These are phyloP conservation scores for Nakaseomyces nivariensis DNA, from an alignment of 1,139 yeast species.

Conservation along the genomic window DNA sequence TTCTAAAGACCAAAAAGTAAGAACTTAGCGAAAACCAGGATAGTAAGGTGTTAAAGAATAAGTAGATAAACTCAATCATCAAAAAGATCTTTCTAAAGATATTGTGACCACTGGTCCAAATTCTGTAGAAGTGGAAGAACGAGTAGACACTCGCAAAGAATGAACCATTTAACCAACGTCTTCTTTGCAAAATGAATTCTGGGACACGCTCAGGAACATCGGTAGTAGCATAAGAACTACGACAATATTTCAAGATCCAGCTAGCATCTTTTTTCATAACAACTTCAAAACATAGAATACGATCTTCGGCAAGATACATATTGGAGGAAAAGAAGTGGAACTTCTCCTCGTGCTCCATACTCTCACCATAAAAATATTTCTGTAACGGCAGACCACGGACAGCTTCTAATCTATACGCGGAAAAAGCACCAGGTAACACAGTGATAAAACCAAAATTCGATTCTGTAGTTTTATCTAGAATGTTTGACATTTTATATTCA, in stretches of 20 bases:
- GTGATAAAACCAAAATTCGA: constrained; percentile 81
- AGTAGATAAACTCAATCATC: constrained; percentile 70
- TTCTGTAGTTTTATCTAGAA: constrained; percentile 84
- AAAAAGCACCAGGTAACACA: constrained; percentile 88
- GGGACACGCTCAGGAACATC: constrained; percentile 87
- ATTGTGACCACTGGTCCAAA: constrained; percentile 76
- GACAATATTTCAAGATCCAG: constrained; percentile 84
- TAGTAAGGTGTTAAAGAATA: constrained; percentile 53
- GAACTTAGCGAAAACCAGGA: constrained; percentile 81
- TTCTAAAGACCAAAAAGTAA: constrained; percentile 70
- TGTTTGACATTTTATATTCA: constrained; percentile 87
- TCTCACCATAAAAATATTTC: constrained; percentile 90
- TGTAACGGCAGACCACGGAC: constrained; percentile 75
- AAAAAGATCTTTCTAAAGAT: constrained; percentile 58
- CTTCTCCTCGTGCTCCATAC: constrained; percentile 42
- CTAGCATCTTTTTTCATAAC: constrained; percentile 68
- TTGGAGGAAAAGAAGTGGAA: constrained; percentile 77
- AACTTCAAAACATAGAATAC: constrained; percentile 87
- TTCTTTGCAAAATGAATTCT: constrained; percentile 81
- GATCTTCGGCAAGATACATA: constrained; percentile 93
- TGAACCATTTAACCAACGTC: constrained; percentile 95
- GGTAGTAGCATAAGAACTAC: constrained; percentile 87
- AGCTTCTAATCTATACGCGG: constrained; percentile 79
- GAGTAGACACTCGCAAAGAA: constrained; percentile 91
- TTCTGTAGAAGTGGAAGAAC: constrained; percentile 56